phyloP scores from a whole-genome alignment of 106 monocot genomes.

The Xerophyta viscosa region DNA sequence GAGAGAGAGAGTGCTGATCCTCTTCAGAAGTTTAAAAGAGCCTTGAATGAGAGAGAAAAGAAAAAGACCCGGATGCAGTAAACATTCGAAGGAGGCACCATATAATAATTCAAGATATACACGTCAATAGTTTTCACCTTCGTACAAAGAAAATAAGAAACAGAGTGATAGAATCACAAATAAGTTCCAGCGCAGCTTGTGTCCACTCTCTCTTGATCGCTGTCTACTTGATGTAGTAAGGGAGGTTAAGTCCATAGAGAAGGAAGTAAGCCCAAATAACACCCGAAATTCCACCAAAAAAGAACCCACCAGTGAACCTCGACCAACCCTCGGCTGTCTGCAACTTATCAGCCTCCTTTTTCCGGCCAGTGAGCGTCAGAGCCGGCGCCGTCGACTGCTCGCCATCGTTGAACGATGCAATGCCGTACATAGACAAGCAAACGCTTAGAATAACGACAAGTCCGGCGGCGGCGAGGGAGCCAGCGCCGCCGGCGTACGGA shows the following conservation, averaged over 20 bases:
- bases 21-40: too few relatives aligned
- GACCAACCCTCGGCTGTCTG: slow-evolving; percentile 96
- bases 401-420: slow-evolving; percentile 84
- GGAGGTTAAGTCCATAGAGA: slow-evolving; percentile 86
- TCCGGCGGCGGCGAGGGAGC: slow-evolving; percentile 79
- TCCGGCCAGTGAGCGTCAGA: slow-evolving; percentile 77
- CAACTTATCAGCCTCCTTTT: slow-evolving; percentile 93
- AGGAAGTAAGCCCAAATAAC: slow-evolving; percentile 95
- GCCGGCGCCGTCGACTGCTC: slow-evolving; percentile 74
- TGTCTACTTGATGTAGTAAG: slow-evolving; percentile 95
- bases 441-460: slow-evolving; percentile 86
- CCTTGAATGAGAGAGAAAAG: too few relatives aligned
- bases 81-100: too few relatives aligned
- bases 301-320: slow-evolving; percentile 88
- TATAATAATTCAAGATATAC: too few relatives aligned
- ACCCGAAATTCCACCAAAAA: slow-evolving; percentile 90
- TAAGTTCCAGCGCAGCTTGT: too few relatives aligned
- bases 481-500: slow-evolving; percentile 53
- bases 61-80: too few relatives aligned
- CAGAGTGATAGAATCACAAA: too few relatives aligned
- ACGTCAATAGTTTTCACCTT: too few relatives aligned
- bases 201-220: too few relatives aligned
- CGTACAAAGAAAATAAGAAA: too few relatives aligned
- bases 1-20: too few relatives aligned
- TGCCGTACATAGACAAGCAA: slow-evolving; percentile 87